Conservation (phyloP, 805 yeast species). For the Debaryomyces hansenii region DNA sequence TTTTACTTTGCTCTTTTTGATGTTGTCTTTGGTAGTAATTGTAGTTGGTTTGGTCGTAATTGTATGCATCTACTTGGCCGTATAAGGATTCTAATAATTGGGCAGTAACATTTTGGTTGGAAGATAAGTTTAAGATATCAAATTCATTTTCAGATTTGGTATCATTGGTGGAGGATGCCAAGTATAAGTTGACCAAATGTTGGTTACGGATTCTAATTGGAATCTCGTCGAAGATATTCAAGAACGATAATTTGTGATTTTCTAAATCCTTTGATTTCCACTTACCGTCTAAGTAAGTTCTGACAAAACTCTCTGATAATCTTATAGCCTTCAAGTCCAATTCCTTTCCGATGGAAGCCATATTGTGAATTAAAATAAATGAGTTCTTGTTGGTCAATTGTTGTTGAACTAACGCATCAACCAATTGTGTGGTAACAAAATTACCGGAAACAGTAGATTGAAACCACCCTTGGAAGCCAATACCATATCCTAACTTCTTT, state of each 20-base stretch:
- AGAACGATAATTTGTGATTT: constrained; percentile 58
- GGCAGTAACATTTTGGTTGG: constrained; percentile 44
- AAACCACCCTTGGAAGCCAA: constrained; percentile 80
- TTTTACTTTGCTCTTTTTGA: constrained; percentile 66
- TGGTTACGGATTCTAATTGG: constrained; percentile 67
- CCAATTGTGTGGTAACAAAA: constrained; percentile 61
- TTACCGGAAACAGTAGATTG: constrained; percentile 69
- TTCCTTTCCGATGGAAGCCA: constrained; percentile 64
- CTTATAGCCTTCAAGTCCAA: constrained; percentile 69
- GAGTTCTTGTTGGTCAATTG: constrained; percentile 59
- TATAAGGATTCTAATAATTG: constrained; percentile 61
- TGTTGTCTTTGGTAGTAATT: constrained; percentile 79
- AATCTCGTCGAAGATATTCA: constrained; percentile 70
- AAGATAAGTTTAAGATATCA: constrained; percentile 41
- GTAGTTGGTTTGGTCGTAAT: constrained; percentile 76
- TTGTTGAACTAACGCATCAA: constrained; percentile 68
- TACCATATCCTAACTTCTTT: constrained; percentile 61
- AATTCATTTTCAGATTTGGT: constrained; percentile 23
- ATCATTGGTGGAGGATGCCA: constrained; percentile 28
- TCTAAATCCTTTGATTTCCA: constrained; percentile 67
- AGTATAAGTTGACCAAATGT: constrained; percentile 59
- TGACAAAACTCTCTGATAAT: constrained; percentile 61
- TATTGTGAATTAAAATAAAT: constrained; percentile 65
- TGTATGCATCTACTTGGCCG: constrained; percentile 71
- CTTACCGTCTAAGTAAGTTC: constrained; percentile 54